Conservation (phyloP, 208 protist species). For the Leptomonas pyrrhocoris region DNA sequence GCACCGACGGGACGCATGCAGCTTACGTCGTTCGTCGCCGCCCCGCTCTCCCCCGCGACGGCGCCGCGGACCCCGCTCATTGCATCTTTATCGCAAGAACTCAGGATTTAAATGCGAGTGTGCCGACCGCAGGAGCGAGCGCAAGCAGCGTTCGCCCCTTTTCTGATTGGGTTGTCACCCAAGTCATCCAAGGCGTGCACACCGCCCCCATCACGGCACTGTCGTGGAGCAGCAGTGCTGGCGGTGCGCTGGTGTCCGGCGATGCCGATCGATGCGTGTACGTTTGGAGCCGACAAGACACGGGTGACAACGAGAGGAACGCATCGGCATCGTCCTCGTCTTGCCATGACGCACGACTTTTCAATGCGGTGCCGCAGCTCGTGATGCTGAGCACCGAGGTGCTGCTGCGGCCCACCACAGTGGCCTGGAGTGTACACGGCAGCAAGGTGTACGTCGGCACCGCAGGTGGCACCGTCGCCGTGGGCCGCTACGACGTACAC, state of each 20-base stretch:
- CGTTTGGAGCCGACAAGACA: constrained; percentile 11
- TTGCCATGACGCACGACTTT: not conserved
- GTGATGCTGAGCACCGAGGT: constrained; percentile 46
- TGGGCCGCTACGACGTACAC: constrained; percentile 52
- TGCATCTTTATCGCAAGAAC: constrained; percentile 9
- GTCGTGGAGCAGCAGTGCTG: constrained; percentile 12
- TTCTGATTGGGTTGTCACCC: constrained; percentile 12
- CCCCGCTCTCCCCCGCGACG: not conserved
- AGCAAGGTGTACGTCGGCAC: constrained; percentile 62
- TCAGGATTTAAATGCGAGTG: not conserved
- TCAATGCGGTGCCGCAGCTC: constrained; percentile 28
- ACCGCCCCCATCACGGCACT: constrained; percentile 24
- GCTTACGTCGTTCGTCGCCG: constrained; percentile 28
- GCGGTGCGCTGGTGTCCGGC: constrained; percentile 21
- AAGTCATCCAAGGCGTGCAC: constrained; percentile 18
- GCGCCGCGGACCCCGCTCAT: constrained; percentile 11
- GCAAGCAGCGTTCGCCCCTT: not conserved
- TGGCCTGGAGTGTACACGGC: constrained; percentile 51
- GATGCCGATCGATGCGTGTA: constrained; percentile 23
- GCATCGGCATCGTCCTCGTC: not conserved
- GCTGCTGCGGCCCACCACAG: constrained; percentile 39
- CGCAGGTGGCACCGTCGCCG: constrained; percentile 52
- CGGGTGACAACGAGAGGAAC: not conserved
- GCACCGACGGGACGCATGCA: constrained; percentile 1
- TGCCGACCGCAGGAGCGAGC: not conserved